Evolutionary conservation across 2,329 filamentous ascomycete genomes (phyloP), one percentile per base, ranked within the genome.

Genomic region (Neofusicoccum parvum): DNA sequence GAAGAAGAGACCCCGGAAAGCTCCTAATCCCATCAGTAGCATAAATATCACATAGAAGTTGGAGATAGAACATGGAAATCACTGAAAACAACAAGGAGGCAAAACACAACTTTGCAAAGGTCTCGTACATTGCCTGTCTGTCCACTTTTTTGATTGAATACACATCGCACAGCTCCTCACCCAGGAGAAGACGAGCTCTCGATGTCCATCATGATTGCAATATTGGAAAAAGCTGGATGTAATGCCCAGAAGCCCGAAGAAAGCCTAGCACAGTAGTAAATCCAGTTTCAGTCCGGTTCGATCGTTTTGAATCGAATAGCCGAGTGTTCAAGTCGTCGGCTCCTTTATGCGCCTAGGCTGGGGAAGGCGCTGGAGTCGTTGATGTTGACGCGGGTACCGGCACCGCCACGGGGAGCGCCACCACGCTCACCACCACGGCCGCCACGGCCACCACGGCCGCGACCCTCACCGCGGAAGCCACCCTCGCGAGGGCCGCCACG

Each of bases 301-400:
- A 23, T 51, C 59, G 12, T 39, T 27, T 39, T 32, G 59, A n/a
- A 36, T 32, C 56, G 43, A 15, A 32, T 5, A 17, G 56, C 56
- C 56, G 56, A 60, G 15, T 48, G 17, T 37, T 60, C 39, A 32
- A 41, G 32, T n/a, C 9, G 10, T 53, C 48, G 62, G 23, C 62
- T 64, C 48, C 58, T 62, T 65, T 81, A 81, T 72, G 77, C 72
- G 72, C 83, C 83, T 69, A 86, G 75, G 77, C 78, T 83, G 65
- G 84, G 84, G 80, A 86, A 86, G 69, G 82, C 83, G 68, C 73
- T 81, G 70, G 77, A 74, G 76, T 86, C 84, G 68, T 76, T 72
- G 71, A 83, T 75, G 77, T 84, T 83, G 76, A 82, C 79, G 67
- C 76, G 72, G 69, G 85, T 82, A 70, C 83, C 82, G 69, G 85